Percentiles rank a stretch among this genome's conserved stretches.
Evolutionary conservation across 768 basidiomycete genomes (phyloP).

Genomic region (Fistulinella prunicolor): DNA sequence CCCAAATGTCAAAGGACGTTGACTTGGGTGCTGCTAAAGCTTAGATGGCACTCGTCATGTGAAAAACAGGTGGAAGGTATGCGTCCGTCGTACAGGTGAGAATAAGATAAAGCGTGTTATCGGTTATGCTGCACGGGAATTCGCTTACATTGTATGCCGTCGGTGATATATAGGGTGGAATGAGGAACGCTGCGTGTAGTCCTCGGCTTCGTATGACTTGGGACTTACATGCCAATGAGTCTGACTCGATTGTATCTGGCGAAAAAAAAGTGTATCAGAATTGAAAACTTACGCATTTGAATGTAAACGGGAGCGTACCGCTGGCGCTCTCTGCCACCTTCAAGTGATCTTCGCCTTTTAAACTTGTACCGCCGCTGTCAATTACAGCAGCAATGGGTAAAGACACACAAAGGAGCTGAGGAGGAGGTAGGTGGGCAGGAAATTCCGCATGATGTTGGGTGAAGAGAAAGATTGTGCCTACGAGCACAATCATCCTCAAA

Average conservation of each 20-base stretch:
- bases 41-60: neutral
- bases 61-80: neutral
- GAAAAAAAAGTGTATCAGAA: no score
- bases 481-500: no score
- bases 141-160: conserved; percentile 2
- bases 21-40: neutral
- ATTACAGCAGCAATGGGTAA: neutral
- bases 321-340: no score
- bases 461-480: no score
- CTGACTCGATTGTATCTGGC: neutral
- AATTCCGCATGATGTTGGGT: no score
- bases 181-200: neutral
- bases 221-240: neutral
- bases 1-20: conserved; percentile 11
- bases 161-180: neutral
- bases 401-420: neutral
- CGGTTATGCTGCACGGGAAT: neutral
- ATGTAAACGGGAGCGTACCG: neutral
- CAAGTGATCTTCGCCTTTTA: neutral
- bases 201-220: neutral
- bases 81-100: neutral
- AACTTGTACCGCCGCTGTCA: no score
- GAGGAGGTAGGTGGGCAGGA: no score
- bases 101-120: neutral
- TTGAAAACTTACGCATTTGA: no score